These are phyloP conservation scores for Mycosarcoma mackinlayi DNA, from an alignment of 1,284 basidiomycete species.

Conservation along the genomic window DNA sequence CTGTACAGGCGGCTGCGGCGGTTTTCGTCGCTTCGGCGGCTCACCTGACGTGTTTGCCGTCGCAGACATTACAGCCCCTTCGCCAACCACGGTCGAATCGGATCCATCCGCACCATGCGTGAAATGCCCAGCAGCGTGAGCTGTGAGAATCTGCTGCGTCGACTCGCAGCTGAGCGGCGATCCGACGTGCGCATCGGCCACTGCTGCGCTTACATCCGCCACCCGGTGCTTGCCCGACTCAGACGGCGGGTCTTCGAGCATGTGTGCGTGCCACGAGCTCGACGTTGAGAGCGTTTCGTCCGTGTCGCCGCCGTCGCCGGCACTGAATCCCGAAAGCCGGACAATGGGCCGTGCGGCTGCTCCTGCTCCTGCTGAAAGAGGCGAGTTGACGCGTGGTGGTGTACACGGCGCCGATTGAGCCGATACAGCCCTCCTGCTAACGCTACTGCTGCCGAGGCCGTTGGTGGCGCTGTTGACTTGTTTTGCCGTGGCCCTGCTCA, in stretches of 20 bases:
- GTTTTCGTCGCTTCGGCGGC: constrained; percentile 20
- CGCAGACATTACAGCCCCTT: no score
- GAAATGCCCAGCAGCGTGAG: constrained; percentile 1
- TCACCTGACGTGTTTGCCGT: no score
- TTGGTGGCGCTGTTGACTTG: background rate
- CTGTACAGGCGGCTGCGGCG: constrained; percentile 27
- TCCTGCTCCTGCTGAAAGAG: background rate
- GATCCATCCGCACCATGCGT: constrained; percentile 2
- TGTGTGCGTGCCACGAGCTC: constrained; percentile 53
- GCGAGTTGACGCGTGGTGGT: constrained; percentile 40
- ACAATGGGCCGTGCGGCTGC: background rate
- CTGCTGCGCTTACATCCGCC: background rate
- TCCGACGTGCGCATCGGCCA: constrained; percentile 3
- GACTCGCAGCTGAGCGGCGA: constrained; percentile 21
- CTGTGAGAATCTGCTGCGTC: constrained; percentile 15
- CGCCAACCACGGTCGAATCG: constrained; percentile 5
- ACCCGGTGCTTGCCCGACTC: constrained; percentile 5
- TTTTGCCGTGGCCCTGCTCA: constrained; percentile 5
- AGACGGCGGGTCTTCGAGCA: constrained; percentile 25
- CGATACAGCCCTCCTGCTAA: constrained; percentile 13
- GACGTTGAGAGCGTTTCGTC: constrained; percentile 28
- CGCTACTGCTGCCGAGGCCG: background rate
- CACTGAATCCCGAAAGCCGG: background rate
- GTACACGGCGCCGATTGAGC: constrained; percentile 46
- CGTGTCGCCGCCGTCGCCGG: background rate